Conservation (phyloP, 768 basidiomycete genomes). For the Trametes cubensis region DNA sequence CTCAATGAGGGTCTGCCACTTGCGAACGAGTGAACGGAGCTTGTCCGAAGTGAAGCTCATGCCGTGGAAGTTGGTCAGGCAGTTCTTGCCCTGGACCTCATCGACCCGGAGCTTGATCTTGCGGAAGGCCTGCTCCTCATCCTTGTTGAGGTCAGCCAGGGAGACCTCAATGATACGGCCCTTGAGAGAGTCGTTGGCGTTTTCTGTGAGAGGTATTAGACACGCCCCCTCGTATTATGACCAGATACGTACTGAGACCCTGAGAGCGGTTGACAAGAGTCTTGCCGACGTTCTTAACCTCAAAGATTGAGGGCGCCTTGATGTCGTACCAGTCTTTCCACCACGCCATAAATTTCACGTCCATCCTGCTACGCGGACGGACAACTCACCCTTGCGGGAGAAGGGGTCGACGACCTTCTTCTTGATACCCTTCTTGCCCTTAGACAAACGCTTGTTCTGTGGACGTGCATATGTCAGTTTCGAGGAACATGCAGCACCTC, state of each 20-base stretch:
- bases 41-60: constrained; percentile 99
- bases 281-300: constrained; percentile 95
- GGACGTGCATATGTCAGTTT: constrained; percentile 10
- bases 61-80: constrained; percentile 99
- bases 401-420: constrained; percentile 99
- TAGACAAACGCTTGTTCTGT: constrained; percentile 97
- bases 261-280: constrained; percentile 97
- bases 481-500: background rate
- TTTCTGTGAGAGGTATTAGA: constrained; percentile 59
- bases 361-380: background rate
- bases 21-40: constrained; percentile 98
- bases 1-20: constrained; percentile 99
- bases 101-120: constrained; percentile 99
- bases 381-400: constrained; percentile 88
- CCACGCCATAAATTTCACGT: background rate
- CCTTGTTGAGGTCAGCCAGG: constrained; percentile 97
- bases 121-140: constrained; percentile 99
- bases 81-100: constrained; percentile 97
- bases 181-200: constrained; percentile 97
- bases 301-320: constrained; percentile 98
- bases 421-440: constrained; percentile 99
- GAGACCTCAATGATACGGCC: constrained; percentile 96
- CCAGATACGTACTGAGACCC: constrained; percentile 82
- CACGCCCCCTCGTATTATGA: constrained; percentile 10
- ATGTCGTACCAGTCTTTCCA: constrained; percentile 95